Evolutionary conservation across 768 basidiomycete genomes (phyloP), one percentile per base, ranked within the genome.

Genomic region (Podaxis sp.): DNA sequence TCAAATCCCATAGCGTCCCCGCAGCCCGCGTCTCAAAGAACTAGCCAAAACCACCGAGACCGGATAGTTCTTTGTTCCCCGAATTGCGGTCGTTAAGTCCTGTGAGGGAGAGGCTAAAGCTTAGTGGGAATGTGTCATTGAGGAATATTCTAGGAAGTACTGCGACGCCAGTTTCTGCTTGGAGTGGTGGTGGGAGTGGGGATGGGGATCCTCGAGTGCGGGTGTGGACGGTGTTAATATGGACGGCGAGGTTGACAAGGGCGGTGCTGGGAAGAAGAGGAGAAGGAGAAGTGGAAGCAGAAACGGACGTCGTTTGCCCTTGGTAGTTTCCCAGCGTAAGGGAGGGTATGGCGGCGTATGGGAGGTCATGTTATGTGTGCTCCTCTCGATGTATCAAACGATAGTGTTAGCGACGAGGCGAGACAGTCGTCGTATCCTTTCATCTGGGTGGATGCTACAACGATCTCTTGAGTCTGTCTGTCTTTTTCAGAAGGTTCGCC

Each of bases 261-360:
- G 57, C 13, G 59, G 58, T 8, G 59, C 52, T 38, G 63, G 55
- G 27, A 63, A 53, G n/a, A 41, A 58, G 8, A 71, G 64, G 33
- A 68, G 66, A 0, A 88, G 84, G 85, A 84, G 36, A 91, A 86
- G 70, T 86, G 86, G 1, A 93, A 93, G 73, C 85, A 86, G 72
- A 94, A 94, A 75, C 90, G 94, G 79, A 93, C 85, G 8, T 73
- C 94, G 66, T 94, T 94, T 68, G 93, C 80, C 9, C 72, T 83
- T 61, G 82, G 82, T 22, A 73, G 80, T 4, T 80, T 82, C 73
- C 79, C 80, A 11, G 69, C 74, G 13, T 17, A n/a, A 43, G 40
- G 40, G 12, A 43, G n/a, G 13, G 13, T n/a, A 15, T 17, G 41
- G 15, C 6, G 25, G 25, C 25, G 2, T 25, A 25, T 25, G 25